Percentiles rank a stretch among this genome's conserved stretches.
Conservation (phyloP, 169 alveolate genomes). For the Plasmodium adleri region DNA sequence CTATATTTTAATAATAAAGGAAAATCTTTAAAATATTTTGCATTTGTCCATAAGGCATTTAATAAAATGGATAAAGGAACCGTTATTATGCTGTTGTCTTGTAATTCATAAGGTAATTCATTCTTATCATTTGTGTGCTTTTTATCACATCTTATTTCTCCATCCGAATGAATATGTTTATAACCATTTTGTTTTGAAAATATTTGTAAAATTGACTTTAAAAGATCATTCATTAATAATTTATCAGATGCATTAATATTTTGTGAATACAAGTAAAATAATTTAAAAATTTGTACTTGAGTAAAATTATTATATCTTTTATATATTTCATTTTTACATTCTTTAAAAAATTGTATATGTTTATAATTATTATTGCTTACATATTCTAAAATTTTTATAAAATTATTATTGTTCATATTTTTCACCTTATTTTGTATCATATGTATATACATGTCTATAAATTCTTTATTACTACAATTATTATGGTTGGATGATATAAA, state of each 20-base stretch:
- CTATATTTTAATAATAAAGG: conserved; percentile 51
- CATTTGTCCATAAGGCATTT: conserved; percentile 67
- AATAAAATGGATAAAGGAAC: conserved; percentile 46
- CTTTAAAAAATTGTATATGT: conserved; percentile 67
- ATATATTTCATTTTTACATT: conserved; percentile 44
- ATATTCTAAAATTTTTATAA: conserved; percentile 54
- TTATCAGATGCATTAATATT: conserved; percentile 67
- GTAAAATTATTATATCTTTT: conserved; percentile 49
- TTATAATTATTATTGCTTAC: conserved; percentile 67
- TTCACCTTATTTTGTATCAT: conserved; percentile 43
- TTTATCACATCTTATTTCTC: neutral
- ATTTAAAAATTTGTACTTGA: conserved; percentile 34
- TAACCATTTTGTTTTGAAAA: neutral
- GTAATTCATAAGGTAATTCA: neutral
- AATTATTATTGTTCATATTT: conserved; percentile 52
- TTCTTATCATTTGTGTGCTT: too few species aligned
- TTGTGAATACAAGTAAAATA: conserved; percentile 52
- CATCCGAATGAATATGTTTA: neutral
- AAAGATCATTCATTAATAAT: conserved; percentile 21
- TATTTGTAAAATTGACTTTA: conserved; percentile 24
- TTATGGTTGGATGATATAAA: conserved; percentile 10
- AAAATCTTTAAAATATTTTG: conserved; percentile 66
- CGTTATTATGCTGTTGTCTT: neutral
- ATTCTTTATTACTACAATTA: conserved; percentile 14
- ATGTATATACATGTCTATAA: conserved; percentile 52